phyloP scores from a whole-genome alignment of 805 yeast genomes.

The Geotrichum ghanense region DNA sequence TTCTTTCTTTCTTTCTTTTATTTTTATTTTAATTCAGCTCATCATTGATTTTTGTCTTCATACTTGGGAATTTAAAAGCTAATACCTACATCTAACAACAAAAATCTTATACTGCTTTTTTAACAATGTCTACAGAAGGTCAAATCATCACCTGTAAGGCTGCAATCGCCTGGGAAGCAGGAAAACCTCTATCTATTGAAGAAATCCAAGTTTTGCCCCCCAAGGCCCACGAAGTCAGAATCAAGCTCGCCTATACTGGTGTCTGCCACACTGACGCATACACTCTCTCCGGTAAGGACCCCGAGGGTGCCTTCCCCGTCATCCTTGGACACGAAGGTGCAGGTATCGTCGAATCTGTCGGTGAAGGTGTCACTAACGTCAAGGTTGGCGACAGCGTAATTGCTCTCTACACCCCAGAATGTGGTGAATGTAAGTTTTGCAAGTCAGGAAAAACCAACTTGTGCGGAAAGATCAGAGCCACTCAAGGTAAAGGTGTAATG shows the following conservation, averaged over 20 bases:
- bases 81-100: not conserved
- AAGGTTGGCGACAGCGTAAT: conserved; percentile 91
- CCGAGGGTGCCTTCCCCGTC: conserved; percentile 93
- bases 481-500: conserved; percentile 98
- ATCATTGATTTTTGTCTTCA: no score
- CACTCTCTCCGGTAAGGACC: conserved; percentile 87
- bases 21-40: no score
- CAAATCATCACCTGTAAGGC: conserved; percentile 70
- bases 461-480: conserved; percentile 90
- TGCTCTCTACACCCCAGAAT: conserved; percentile 93
- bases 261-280: conserved; percentile 98
- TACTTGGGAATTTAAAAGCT: no score
- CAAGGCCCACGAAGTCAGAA: conserved; percentile 93
- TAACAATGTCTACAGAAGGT: conserved; percentile 22
- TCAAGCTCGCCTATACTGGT: conserved; percentile 78
- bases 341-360: conserved; percentile 89
- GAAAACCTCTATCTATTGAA: conserved; percentile 61
- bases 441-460: conserved; percentile 90
- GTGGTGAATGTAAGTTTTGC: conserved; percentile 92
- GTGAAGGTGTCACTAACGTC: conserved; percentile 86
- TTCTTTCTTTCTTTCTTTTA: no score
- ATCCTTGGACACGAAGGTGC: conserved; percentile 98
- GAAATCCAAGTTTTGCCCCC: conserved; percentile 89
- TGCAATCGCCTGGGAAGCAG: conserved; percentile 97
- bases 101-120: not conserved